Evolutionary conservation across 2,329 filamentous ascomycete species (phyloP), one percentile per base, ranked within the genome.

Genomic region (Aspergillus quadrilineatus): DNA sequence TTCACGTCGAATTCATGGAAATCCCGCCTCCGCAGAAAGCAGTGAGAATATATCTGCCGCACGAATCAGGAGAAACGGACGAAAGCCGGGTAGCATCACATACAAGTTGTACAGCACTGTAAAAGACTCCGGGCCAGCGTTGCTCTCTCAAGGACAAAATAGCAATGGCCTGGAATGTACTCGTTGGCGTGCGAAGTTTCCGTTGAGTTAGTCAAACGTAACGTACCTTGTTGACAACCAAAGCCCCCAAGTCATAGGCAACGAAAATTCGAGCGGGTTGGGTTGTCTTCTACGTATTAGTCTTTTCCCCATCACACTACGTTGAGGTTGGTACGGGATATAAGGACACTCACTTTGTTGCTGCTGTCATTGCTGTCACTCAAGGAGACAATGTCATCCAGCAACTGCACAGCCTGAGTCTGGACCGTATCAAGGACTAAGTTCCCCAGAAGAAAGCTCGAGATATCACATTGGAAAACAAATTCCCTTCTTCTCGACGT

Each of bases 191-290:
- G 10, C 4, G 28, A 39, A 12, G 32, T 3, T 48, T 14, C n/a
- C n/a, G 37, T 12, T 14, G 37, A n/a, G 9, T 34, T 10, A 34
- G 30, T 34, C 30, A 15, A 15, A n/a, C 37, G 17, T 10, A n/a
- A 22, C 30, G 46, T 42, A 50, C 47, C 47, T 50, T 41, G 28
- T 50, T 50, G 12, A 41, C 12, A 9, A 50, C 14, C 22, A 50
- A 37, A 41, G 34, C 34, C 3, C 47, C 47, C 3, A 50, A 14
- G 8, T 50, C 26, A 41, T 50, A 50, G 14, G 47, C 34, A 17
- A 42, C 14, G 15, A 50, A 41, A 4, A 50, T 42, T 4, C 34
- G 36, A 10, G 22, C 47, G 7, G 34, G 47, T 4, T 37, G 46
- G 12, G 6, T 10, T 30, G 36, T 7, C 47, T 50, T 50, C 26